A percentile compares a stretch with the other conserved stretches of the same genome.
phyloP scores from a whole-genome alignment of 78 protist species.

The Polysphondylium violaceum region DNA sequence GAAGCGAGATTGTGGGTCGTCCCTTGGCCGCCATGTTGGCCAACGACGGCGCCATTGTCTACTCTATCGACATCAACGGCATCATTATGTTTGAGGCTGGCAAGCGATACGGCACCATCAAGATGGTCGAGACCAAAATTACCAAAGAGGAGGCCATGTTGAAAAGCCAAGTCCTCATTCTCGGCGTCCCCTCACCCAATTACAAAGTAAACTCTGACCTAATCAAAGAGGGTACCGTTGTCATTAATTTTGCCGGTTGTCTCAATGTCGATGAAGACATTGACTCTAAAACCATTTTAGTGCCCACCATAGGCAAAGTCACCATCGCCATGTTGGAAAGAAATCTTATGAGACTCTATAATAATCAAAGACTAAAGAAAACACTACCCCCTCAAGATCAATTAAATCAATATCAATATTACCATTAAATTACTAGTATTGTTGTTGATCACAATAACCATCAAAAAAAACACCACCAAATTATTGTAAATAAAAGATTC shows the following conservation, averaged over 20 bases:
- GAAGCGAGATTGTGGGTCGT: conserved; percentile 94
- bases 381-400: too few relatives aligned
- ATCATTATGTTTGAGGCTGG: conserved; percentile 44
- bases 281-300: conserved; percentile 35
- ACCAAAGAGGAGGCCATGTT: conserved; percentile 67
- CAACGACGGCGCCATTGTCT: conserved; percentile 83
- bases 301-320: conserved; percentile 88
- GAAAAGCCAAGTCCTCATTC: conserved; percentile 75
- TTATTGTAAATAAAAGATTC: too few relatives aligned
- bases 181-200: conserved; percentile 87
- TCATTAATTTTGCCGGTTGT: conserved; percentile 85
- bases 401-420: too few relatives aligned
- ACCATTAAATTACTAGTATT: too few relatives aligned
- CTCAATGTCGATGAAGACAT: conserved; percentile 83
- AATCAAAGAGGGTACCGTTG: conserved; percentile 48
- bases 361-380: conserved; percentile 45
- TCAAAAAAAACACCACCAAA: too few relatives aligned
- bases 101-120: conserved; percentile 72
- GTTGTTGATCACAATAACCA: too few relatives aligned
- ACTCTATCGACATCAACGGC: conserved; percentile 60
- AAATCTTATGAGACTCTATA: conserved; percentile 84
- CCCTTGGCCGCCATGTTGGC: conserved; percentile 91
- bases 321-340: conserved; percentile 90
- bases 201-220: conserved; percentile 63
- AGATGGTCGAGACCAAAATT: conserved; percentile 62